Evolutionary conservation across 306 rosid genomes (phyloP).

Genomic region (Begonia masoniana): DNA sequence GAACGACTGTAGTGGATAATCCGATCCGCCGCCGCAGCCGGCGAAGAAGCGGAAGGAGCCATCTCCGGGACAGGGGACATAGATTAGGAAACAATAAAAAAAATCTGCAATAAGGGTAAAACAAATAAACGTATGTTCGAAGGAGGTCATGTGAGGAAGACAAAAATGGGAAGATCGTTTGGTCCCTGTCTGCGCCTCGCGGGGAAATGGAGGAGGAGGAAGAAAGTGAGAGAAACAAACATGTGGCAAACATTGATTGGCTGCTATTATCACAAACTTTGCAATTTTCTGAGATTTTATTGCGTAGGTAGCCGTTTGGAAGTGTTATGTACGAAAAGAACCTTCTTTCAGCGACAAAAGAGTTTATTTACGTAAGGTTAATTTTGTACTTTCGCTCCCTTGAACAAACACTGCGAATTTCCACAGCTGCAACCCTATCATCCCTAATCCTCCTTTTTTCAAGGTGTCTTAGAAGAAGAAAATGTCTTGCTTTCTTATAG

Average conservation of each 20-base stretch:
- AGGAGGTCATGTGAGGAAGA: conserved; percentile 12
- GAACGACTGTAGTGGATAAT: conserved; percentile 27
- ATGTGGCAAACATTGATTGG: conserved; percentile 27
- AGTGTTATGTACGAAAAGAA: too few species aligned
- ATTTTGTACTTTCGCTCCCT: too few species aligned
- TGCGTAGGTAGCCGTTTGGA: conserved; percentile 7
- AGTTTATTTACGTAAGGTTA: too few species aligned
- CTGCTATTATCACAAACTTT: conserved; percentile 9
- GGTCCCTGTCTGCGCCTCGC: not conserved
- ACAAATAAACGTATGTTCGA: conserved; percentile 19
- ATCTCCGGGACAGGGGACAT: conserved; percentile 14
- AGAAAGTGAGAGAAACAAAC: not conserved
- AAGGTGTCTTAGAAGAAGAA: too few species aligned
- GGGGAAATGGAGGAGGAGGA: conserved; percentile 13
- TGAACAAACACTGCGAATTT: too few species aligned
- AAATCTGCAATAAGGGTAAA: not conserved
- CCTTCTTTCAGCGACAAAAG: too few species aligned
- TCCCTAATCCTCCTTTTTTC: too few species aligned
- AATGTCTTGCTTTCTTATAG: too few species aligned
- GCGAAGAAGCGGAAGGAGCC: conserved; percentile 42
- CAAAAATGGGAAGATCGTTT: conserved; percentile 18
- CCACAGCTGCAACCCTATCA: too few species aligned
- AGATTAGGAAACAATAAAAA: not conserved
- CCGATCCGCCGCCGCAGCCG: conserved; percentile 25
- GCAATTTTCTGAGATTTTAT: conserved; percentile 28